Base-by-base conservation (phyloP, 352 stramenopile genomes). In the Phytophthora tentaculata region DNA sequence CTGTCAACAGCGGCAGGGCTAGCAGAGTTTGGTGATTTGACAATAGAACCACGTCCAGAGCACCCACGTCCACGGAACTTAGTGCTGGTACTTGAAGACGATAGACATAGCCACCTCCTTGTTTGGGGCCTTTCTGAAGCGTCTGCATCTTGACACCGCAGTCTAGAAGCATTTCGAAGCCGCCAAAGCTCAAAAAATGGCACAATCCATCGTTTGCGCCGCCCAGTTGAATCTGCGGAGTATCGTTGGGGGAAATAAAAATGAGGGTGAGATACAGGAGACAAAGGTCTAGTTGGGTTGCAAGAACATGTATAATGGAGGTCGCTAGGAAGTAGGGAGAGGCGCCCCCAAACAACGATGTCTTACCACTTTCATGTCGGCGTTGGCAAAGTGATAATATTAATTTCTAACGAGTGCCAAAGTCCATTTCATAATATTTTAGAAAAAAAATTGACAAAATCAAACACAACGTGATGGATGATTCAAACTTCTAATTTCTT, bases 151-250 rank as follows among this genome's bases (percentile, higher is more conserved):
- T 71, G 26, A 94, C 39, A 16, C 84, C 86, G 56, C 84, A 94
- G 74, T 96, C 88, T 49, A 96, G 74, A 56, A 96, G 76, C 50
- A 96, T 65, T 56, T 96, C 84, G 52, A 83, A 92, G 51, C 88
- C 88, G 55, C 81, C 85, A 23, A 95, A 76, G 61, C 81, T 89
- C 45, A 95, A 57, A 68, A 96, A 96, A 53, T 92, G 83, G 62
- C 86, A 94, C 0, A 93, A 72, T 29, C 77, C 83, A 65, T 91
- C 81, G 52, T 91, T 88, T 3, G 82, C 81, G 49, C 67, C 76
- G 23, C 85, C 86, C 61, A 96, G 67, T 54, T 90, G 86, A 52
- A 96, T 94, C 88, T 96, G 44, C 4, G 67, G 9, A 48, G 28
- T 19, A 61, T 54, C 22, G 43, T 44, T 37, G 5, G 22, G 37